phyloP scores from a whole-genome alignment of 495 filamentous ascomycete species.

The Tuber aestivum region DNA sequence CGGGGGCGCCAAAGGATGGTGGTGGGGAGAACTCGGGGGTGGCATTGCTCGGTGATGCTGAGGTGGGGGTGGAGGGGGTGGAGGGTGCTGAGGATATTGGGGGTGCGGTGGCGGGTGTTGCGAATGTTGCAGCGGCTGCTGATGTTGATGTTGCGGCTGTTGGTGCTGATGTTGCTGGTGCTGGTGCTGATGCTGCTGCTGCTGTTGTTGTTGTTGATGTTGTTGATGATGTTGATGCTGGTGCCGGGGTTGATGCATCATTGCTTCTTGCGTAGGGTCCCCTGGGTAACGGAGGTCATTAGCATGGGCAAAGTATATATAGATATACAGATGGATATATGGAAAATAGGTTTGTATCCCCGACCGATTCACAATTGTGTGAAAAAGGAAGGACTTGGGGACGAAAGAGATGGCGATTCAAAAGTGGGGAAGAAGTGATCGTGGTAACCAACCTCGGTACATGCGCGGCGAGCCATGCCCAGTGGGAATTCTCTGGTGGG shows the following conservation, averaged over 20 bases:
- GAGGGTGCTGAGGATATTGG: conserved; percentile 1
- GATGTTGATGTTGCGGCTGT: conserved; percentile 5
- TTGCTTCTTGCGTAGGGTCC: conserved; percentile 31
- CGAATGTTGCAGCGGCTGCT: conserved; percentile 10
- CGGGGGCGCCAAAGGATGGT: conserved; percentile 23
- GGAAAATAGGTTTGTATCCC: conserved; percentile 24
- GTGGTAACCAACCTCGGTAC: conserved; percentile 36
- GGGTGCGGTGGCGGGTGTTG: conserved; percentile 2
- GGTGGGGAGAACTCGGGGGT: conserved; percentile 32
- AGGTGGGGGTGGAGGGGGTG: conserved; percentile 27
- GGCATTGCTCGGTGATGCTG: conserved; percentile 41
- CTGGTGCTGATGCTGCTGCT: not conserved
- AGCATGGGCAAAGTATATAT: conserved; percentile 8
- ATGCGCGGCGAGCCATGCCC: conserved; percentile 37
- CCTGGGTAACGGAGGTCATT: not conserved
- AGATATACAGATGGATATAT: too few relatives aligned
- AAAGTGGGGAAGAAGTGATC: conserved; percentile 11
- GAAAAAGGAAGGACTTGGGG: conserved; percentile 12
- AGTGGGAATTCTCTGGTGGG: conserved; percentile 35
- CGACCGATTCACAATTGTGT: conserved; percentile 29
- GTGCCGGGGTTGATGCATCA: conserved; percentile 34
- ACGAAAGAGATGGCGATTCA: conserved; percentile 21
- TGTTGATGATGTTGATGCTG: conserved; percentile 15
- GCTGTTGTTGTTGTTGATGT: conserved; percentile 17
- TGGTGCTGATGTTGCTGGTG: conserved; percentile 1